phyloP scores from a whole-genome alignment of 202 grass and related monocot genomes.

The Setaria viridis region DNA sequence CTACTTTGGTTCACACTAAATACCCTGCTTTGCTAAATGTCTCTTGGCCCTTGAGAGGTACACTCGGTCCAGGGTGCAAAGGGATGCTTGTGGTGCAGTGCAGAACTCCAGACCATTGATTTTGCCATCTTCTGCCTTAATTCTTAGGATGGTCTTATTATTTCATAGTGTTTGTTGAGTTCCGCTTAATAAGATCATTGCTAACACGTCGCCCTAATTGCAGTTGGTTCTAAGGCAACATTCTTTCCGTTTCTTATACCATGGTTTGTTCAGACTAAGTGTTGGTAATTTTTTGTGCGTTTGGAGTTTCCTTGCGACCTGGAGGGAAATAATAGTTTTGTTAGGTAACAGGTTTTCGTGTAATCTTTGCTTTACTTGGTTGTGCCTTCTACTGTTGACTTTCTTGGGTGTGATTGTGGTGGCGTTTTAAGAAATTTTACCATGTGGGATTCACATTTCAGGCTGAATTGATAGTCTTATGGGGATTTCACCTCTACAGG shows the following conservation, averaged over 20 bases:
- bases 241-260: not conserved
- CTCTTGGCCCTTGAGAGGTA: not conserved
- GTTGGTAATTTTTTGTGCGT: not conserved
- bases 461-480: conserved; percentile 2
- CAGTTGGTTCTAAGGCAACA: not conserved
- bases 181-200: not conserved
- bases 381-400: not conserved
- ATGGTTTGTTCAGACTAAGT: not conserved
- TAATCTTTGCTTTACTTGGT: not conserved
- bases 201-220: not conserved
- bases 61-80: not conserved
- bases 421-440: not conserved
- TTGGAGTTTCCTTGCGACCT: not conserved
- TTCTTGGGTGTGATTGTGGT: not conserved
- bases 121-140: not conserved
- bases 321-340: not conserved
- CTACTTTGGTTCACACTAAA: not conserved
- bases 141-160: not conserved
- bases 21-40: not conserved
- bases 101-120: not conserved
- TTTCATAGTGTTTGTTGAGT: not conserved
- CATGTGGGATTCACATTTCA: not conserved
- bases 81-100: not conserved
- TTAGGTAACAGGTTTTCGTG: not conserved
- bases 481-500: not conserved